Evolutionary conservation across 257 asterid genomes (phyloP).

Genomic region (Dorcoceras hygrometricum): DNA sequence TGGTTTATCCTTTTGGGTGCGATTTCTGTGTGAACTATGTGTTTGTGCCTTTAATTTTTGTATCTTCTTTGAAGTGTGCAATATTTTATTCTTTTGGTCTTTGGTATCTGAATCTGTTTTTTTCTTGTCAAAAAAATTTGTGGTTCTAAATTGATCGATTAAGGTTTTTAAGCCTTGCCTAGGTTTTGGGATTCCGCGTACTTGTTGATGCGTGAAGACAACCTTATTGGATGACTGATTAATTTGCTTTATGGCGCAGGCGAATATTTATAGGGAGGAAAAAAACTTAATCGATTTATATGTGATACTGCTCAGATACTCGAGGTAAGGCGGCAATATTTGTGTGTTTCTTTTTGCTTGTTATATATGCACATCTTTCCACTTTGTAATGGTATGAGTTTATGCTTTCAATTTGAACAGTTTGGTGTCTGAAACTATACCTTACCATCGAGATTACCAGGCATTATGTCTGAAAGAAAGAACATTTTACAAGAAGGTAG

Average conservation of each 20-base stretch:
- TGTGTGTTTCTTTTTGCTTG: background rate
- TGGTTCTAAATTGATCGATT: slow-evolving; percentile 2
- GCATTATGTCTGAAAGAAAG: slow-evolving; percentile 46
- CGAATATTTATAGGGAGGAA: slow-evolving; percentile 74
- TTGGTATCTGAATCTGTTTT: background rate
- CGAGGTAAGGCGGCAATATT: slow-evolving; percentile 51
- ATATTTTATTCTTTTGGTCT: background rate
- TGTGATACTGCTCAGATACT: slow-evolving; percentile 68
- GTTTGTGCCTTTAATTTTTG: slow-evolving; percentile 2
- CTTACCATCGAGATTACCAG: slow-evolving; percentile 74
- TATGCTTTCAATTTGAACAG: slow-evolving; percentile 40
- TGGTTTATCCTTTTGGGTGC: slow-evolving; percentile 18
- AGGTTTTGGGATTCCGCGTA: slow-evolving; percentile 4
- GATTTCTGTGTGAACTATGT: slow-evolving; percentile 1
- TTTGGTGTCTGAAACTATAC: slow-evolving; percentile 88
- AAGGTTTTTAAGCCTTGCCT: slow-evolving; percentile 3
- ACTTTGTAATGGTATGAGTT: slow-evolving; percentile 25
- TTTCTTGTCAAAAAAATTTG: background rate
- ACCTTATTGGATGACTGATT: slow-evolving; percentile 8
- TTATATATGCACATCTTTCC: slow-evolving; percentile 15
- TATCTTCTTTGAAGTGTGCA: background rate
- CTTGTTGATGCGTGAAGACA: background rate
- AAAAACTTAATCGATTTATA: slow-evolving; percentile 69
- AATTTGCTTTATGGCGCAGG: slow-evolving; percentile 38
- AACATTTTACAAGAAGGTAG: slow-evolving; percentile 53